Evolutionary conservation across 1,139 yeast genomes (phyloP).

Genomic region (Saccharomyces hybrid): DNA sequence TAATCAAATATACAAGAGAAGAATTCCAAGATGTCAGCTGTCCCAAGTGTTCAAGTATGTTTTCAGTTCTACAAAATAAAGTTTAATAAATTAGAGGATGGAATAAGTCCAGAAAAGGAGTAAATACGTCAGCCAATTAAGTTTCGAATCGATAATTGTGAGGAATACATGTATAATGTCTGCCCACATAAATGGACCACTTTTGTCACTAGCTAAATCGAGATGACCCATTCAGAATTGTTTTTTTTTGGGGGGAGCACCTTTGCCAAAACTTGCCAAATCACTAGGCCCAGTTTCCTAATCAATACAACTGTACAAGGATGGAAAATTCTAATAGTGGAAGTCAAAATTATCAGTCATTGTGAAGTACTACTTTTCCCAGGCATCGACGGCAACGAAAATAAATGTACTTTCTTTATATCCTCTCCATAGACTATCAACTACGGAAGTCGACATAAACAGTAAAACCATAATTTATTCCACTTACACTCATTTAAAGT

Average conservation of each 20-base stretch:
- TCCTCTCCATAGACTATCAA: no score
- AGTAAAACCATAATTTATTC: no score
- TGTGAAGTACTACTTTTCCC: neutral
- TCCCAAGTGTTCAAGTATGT: slow-evolving; percentile 61
- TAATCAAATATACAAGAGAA: slow-evolving; percentile 7
- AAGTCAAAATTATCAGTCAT: neutral
- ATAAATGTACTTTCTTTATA: no score
- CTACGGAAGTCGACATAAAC: no score
- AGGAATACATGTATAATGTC: neutral
- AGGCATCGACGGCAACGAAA: no score
- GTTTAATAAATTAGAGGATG: neutral
- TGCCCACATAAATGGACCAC: neutral
- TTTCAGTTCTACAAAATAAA: slow-evolving; percentile 25
- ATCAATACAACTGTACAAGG: neutral
- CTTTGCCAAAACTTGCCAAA: neutral
- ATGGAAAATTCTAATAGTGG: neutral
- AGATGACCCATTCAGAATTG: neutral
- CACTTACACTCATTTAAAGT: neutral
- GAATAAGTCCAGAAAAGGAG: neutral
- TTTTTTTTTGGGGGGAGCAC: neutral
- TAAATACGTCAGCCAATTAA: neutral
- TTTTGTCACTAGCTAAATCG: neutral
- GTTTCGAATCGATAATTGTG: neutral
- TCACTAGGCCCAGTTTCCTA: neutral
- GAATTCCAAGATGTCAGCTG: slow-evolving; percentile 41